These are phyloP conservation scores for Leptodermis oblonga DNA, from an alignment of 257 asterid genomes.

Conservation along the genomic window DNA sequence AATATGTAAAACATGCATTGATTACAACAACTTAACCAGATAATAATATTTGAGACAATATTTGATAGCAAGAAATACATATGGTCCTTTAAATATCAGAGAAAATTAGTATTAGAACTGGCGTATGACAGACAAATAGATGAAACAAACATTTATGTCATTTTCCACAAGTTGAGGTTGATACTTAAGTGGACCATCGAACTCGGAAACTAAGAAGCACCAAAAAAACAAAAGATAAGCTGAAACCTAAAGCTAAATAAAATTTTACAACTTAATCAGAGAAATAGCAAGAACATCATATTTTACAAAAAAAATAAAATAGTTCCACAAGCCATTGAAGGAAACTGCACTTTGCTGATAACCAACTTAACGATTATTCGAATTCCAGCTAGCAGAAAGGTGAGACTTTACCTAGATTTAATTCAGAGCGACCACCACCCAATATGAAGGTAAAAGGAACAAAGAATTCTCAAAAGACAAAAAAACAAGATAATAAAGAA, in stretches of 20 bases:
- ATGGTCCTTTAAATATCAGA: too few species aligned
- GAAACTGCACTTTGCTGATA: background rate
- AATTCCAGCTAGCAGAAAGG: background rate
- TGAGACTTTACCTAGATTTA: background rate
- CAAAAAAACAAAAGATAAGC: background rate
- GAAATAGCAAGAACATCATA: background rate
- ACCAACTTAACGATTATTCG: background rate
- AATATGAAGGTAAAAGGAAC: background rate
- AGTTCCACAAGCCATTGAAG: background rate
- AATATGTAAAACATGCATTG: too few species aligned
- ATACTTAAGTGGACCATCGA: too few species aligned
- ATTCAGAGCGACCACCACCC: too few species aligned
- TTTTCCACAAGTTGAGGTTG: too few species aligned
- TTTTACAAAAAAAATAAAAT: background rate
- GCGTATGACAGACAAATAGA: too few species aligned
- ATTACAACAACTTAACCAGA: background rate
- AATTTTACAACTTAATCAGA: background rate
- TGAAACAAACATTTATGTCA: too few species aligned
- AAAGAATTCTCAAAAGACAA: background rate
- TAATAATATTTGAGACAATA: too few species aligned
- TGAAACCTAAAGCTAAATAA: background rate
- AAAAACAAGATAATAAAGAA: conserved; percentile 30
- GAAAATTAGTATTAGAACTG: too few species aligned
- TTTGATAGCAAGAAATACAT: background rate
- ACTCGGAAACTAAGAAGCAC: background rate